A percentile compares a stretch with the other conserved stretches of the same genome.
phyloP scores from a whole-genome alignment of 768 basidiomycete species.

The Russula virescens region DNA sequence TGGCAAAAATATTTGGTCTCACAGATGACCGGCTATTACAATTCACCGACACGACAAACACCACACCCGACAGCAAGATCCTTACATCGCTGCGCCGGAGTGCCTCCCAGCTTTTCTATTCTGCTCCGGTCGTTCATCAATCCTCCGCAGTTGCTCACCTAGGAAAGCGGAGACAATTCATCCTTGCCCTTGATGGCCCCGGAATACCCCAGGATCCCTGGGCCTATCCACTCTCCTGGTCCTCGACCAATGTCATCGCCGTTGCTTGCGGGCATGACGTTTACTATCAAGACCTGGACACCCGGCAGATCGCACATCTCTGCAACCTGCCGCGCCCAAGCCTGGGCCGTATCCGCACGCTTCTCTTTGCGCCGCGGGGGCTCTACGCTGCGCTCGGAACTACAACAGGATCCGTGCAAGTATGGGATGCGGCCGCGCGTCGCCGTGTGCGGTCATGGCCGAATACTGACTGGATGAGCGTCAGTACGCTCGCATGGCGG shows the following conservation, averaged over 20 bases:
- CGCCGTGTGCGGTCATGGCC: conserved; percentile 33
- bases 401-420: conserved; percentile 43
- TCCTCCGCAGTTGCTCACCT: conserved; percentile 58
- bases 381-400: conserved; percentile 50
- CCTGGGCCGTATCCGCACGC: conserved; percentile 39
- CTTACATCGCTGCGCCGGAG: conserved; percentile 47
- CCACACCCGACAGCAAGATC: conserved; percentile 37
- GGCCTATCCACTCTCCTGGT: conserved; percentile 60
- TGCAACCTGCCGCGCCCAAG: conserved; percentile 35
- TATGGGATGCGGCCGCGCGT: conserved; percentile 45
- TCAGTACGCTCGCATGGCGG: conserved; percentile 40
- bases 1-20: conserved; percentile 57
- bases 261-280: conserved; percentile 56
- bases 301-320: conserved; percentile 46
- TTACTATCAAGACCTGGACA: conserved; percentile 58
- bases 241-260: conserved; percentile 50
- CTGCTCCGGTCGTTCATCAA: conserved; percentile 29
- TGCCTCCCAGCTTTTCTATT: conserved; percentile 45
- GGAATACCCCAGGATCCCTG: conserved; percentile 50
- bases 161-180: conserved; percentile 46
- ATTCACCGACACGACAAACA: conserved; percentile 39
- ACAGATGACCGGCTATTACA: conserved; percentile 50
- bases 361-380: conserved; percentile 46
- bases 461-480: conserved; percentile 31
- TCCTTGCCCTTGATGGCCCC: conserved; percentile 59